Base-by-base conservation (phyloP, 495 filamentous ascomycete genomes). In the Xylaria castorea region DNA sequence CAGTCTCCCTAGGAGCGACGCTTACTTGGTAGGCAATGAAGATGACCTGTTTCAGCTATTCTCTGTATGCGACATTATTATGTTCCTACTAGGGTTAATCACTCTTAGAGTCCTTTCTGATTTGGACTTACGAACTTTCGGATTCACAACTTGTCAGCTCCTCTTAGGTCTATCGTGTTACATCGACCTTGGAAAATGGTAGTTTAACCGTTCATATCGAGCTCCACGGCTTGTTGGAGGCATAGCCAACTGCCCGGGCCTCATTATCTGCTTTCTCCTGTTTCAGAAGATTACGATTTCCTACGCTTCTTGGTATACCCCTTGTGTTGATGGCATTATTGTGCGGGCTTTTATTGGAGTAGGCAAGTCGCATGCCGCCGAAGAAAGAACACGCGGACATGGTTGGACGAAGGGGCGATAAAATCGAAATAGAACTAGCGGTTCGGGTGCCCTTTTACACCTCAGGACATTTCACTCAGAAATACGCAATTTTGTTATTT, bases 281-380 rank as follows among this genome's bases (percentile, higher is more conserved):
- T 65, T 60, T 42, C 40, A 40, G 44, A 44, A 66, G 70, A 46
- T 66, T 42, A 34, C 36, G 50, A 27, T 44, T 60, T 46, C 38
- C 25, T 71, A 66, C 30, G 20, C 25, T 64, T 66, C 42, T 71
- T 71, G 61, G 70, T 58, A 53, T 60, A 67, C 38, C 51, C 70
- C 48, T 53, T 66, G 51, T 44, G 38, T 67, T 66, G 51, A 53
- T 51, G 48, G 63, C 63, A 51, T 72, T 60, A 38, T 40, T 51
- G 30, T 5, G 40, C 12, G 27, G 42, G 55, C 25, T 61, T 22
- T 46, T 38, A 27, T 48, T 71, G 48, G 20, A 60, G 9, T 25
- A 60, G 58, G 63, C 34, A 42, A 38, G 53, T 61, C 46, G 14
- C 12, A 38, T 61, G 25, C 62, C 7, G 40, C 44, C 34, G 18